Evolutionary conservation across 495 filamentous ascomycete genomes (phyloP), one percentile per base, ranked within the genome.

Genomic region (Letharia lupina): DNA sequence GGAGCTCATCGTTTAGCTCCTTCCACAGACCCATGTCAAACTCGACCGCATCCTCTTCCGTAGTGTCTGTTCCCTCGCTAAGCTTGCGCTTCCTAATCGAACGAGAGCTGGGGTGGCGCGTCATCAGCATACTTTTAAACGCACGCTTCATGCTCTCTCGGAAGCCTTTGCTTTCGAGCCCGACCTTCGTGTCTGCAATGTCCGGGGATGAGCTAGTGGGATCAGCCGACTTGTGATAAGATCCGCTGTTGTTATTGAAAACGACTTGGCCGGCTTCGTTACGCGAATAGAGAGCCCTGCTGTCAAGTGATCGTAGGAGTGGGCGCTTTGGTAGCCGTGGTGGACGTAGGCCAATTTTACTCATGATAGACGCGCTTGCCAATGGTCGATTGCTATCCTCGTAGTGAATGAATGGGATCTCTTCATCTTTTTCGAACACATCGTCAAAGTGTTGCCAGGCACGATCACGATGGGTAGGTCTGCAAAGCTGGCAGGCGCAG

Each of bases 401-500:
- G 60, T 61, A 28, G 33, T 48, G 23, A 40, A 72, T 50, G 60
- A 64, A 45, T 4, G 68, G 48, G 31, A 64, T 60, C 4, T 68
- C 63, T 15, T 58, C 60, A 6, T 64, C 50, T 31, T 65, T 61
- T 16, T 81, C 72, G 16, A 75, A 69, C 41, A 86, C 71, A 5
- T 75, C 79, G 61, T 85, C 71, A 47, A 88, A 69, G 67, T 78
- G 81, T 6, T 82, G 66, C 69, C 71, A 84, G 6, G 78, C 72
- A 56, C 83, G 79, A 13, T 80, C 75, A 28, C 70, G 68, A 16
- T 74, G 77, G 41, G 71, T 74, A 40, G 75, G 75, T 23, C 80
- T 77, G 68, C 86, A 89, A 23, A 40, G 44, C 23, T 77, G 78
- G 68, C 85, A 89, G 66, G 77, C 76, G 58, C 74, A 81, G 70